These are phyloP conservation scores for Scheffersomyces insectosa DNA, from an alignment of 1,139 yeast genomes.

Conservation along the genomic window DNA sequence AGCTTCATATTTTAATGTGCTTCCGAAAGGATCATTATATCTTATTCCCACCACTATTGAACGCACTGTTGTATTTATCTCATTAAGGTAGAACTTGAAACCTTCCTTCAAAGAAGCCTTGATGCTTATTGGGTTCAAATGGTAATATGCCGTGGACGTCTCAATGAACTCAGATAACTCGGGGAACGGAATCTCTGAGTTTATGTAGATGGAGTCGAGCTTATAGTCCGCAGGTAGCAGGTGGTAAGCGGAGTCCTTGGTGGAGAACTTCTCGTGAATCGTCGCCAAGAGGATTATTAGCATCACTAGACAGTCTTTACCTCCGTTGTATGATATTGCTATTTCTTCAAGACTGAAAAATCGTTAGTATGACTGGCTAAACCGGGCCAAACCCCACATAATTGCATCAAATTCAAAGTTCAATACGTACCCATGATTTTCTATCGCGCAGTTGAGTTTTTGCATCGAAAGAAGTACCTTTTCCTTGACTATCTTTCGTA, in stretches of 20 bases:
- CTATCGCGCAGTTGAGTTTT: slow-evolving; percentile 31
- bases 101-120: slow-evolving; percentile 62
- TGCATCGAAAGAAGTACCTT: slow-evolving; percentile 33
- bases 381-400: too few relatives aligned
- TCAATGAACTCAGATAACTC: slow-evolving; percentile 54
- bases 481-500: slow-evolving; percentile 29
- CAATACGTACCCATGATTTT: slow-evolving; percentile 33
- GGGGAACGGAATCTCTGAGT: slow-evolving; percentile 65
- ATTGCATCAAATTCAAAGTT: too few relatives aligned
- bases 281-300: slow-evolving; percentile 64
- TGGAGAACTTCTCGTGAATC: slow-evolving; percentile 37
- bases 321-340: slow-evolving; percentile 84
- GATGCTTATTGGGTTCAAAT: slow-evolving; percentile 46
- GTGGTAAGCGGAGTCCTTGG: slow-evolving; percentile 4
- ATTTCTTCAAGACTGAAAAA: slow-evolving; percentile 46
- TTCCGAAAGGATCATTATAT: slow-evolving; percentile 77
- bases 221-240: slow-evolving; percentile 32
- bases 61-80: slow-evolving; percentile 46
- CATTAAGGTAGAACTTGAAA: slow-evolving; percentile 54
- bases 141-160: slow-evolving; percentile 41
- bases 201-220: slow-evolving; percentile 65
- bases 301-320: slow-evolving; percentile 88
- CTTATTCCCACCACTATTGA: slow-evolving; percentile 82
- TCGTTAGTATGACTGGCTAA: too few relatives aligned
- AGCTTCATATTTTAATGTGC: slow-evolving; percentile 53